Evolutionary conservation across 1,284 basidiomycete genomes (phyloP), one percentile per base, ranked within the genome.

Genomic region (Marasmius tenuissimus): DNA sequence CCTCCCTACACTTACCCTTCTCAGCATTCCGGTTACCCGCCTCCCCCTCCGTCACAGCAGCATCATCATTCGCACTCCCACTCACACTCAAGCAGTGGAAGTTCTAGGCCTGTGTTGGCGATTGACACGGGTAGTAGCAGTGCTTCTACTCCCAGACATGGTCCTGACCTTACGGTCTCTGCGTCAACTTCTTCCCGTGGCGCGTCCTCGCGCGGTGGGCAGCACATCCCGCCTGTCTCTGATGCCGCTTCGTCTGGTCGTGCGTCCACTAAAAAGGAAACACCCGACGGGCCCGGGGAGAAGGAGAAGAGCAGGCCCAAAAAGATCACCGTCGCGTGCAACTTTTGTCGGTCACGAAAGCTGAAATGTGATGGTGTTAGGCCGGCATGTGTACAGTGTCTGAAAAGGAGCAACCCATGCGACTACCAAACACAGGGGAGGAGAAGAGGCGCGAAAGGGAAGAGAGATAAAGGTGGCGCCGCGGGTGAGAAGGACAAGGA

Each of bases 341-440:
- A 54, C 16, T 54, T 54, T 47, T 47, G 45, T 20, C 45, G 45
- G 45, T 47, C 91, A 50, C 85, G 91, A 62, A 93, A 93, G 76
- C 80, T 93, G 47, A 93, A 93, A 77, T 93, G 91, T 72, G 91
- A 93, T 69, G 91, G 91, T 57, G 88, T 87, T 39, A 84, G 88
- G 55, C 91, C 91, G 12, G 88, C 89, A 14, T 93, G 91, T 70
- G 79, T 84, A 52, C 91, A 93, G 72, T 93, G 91, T 70, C 76
- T 85, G 65, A 92, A 93, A 73, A 85, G 91, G 52, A 83, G 82
- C 45, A 85, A 91, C 66, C 75, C 83, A 10, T 93, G 91, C 72
- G 91, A 92, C 70, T 93, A 93, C 67, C 86, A 85, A 80, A 83
- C 86, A n/a, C 86, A 85, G 68, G 85, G 83, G 69, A 90, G 89